phyloP scores from a whole-genome alignment of 371 early-diverging fungal genomes.

The Mortierella sp. region DNA sequence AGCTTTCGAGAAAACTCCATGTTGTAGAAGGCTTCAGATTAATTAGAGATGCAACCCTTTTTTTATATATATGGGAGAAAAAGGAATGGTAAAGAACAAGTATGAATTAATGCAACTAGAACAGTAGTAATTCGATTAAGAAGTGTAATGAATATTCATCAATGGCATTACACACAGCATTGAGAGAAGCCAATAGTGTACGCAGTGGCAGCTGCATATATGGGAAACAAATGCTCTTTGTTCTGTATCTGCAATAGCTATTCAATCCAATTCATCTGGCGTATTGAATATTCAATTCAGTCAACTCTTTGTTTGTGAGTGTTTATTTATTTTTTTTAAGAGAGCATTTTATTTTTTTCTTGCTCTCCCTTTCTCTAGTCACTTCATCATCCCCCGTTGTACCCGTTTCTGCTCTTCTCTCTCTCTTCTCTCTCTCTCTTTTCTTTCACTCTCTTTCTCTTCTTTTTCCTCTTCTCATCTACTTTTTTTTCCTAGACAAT shows the following conservation, averaged over 20 bases:
- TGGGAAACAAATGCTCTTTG: neutral
- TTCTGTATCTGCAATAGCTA: neutral
- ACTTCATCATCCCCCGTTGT: slow-evolving; percentile 6
- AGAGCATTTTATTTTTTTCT: neutral
- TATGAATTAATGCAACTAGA: neutral
- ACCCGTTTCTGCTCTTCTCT: slow-evolving; percentile 4
- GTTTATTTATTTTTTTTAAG: no score
- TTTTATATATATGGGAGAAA: neutral
- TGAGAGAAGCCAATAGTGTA: no score
- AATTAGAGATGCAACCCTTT: neutral
- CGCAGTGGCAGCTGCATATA: neutral
- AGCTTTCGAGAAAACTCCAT: slow-evolving; percentile 49
- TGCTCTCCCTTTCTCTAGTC: neutral
- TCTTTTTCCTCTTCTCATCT: neutral
- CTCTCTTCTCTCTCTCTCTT: slow-evolving; percentile 2
- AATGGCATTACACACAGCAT: no score
- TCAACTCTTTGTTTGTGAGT: no score
- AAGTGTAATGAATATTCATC: no score
- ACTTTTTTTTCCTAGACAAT: neutral
- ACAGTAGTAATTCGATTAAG: neutral
- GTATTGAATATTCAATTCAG: neutral
- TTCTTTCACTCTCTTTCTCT: slow-evolving; percentile 9
- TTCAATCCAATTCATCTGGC: slow-evolving; percentile 7
- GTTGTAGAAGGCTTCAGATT: neutral
- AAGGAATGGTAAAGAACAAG: neutral